Evolutionary conservation across 148 eudicot species (phyloP).

Genomic region (Polygonum maritimum): DNA sequence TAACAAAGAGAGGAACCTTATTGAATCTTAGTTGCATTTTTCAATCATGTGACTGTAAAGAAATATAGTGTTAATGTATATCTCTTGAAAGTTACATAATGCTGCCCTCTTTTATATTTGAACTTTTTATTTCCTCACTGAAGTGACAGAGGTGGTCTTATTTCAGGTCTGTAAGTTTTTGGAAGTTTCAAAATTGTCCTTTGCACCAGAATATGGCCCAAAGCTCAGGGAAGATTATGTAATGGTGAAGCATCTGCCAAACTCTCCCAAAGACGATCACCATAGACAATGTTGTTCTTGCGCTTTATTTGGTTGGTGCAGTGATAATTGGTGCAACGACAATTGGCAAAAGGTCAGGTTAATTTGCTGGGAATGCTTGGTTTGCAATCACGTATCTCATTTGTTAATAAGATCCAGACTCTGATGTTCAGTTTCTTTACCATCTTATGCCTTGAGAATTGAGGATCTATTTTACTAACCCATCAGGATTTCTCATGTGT

Average conservation of each 20-base stretch:
- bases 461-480: neutral
- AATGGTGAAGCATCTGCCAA: constrained; percentile 89
- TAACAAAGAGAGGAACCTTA: neutral
- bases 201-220: constrained; percentile 94
- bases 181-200: constrained; percentile 89
- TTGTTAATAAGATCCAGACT: neutral
- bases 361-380: neutral
- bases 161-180: constrained; percentile 88
- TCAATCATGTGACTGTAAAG: neutral
- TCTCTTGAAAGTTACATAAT: neutral
- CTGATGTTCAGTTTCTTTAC: neutral
- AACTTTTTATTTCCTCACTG: neutral
- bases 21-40: neutral
- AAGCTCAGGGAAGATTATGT: constrained; percentile 90
- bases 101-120: neutral
- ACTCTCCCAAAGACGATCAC: constrained; percentile 52
- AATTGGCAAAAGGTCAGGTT: constrained; percentile 90
- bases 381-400: neutral
- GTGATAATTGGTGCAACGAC: constrained; percentile 38
- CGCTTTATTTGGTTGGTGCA: constrained; percentile 59
- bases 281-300: constrained; percentile 62
- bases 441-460: neutral
- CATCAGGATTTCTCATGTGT: neutral
- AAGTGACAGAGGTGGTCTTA: constrained; percentile 8
- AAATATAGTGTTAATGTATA: neutral